phyloP scores from a whole-genome alignment of 2,329 filamentous ascomycete genomes.

The Verticillium zaregamsianum region DNA sequence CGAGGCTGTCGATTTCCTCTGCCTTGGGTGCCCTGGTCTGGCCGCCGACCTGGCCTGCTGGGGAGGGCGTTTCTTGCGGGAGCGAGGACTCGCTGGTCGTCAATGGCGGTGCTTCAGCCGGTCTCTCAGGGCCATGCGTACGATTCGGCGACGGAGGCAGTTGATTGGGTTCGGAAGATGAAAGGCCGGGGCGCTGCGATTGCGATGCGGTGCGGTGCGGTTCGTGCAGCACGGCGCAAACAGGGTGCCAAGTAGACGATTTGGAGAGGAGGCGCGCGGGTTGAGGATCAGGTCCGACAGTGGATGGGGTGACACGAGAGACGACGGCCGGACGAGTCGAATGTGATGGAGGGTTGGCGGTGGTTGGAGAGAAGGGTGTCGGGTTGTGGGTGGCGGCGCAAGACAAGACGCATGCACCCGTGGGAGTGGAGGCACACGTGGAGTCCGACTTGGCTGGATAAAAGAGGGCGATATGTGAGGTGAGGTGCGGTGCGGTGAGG shows the following conservation, averaged over 20 bases:
- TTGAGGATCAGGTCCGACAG: constrained; percentile 5
- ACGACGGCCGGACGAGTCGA: constrained; percentile 5
- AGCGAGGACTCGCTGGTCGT: not conserved
- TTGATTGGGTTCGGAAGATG: constrained; percentile 7
- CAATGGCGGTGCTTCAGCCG: not conserved
- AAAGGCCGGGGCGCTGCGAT: constrained; percentile 3
- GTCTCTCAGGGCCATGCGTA: not conserved
- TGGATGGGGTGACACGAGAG: constrained; percentile 7
- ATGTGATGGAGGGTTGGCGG: constrained; percentile 7
- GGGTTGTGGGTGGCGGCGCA: constrained; percentile 9
- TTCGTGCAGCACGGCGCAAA: not conserved
- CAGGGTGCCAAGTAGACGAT: not conserved
- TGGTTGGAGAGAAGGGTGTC: constrained; percentile 7
- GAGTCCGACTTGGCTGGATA: constrained; percentile 10
- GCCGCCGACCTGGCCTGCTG: not conserved
- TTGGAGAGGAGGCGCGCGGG: constrained; percentile 4
- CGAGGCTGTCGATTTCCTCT: not conserved
- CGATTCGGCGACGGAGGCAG: constrained; percentile 2
- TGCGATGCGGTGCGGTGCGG: not conserved
- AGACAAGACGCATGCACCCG: constrained; percentile 10
- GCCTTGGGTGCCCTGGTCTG: not conserved
- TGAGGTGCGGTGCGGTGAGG: not conserved
- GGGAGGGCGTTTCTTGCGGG: not conserved
- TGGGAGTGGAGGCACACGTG: constrained; percentile 1
- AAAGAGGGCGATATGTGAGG: constrained; percentile 4